Base-by-base conservation (phyloP, 129 eudicot species). In the Flaveria ramosissima region DNA sequence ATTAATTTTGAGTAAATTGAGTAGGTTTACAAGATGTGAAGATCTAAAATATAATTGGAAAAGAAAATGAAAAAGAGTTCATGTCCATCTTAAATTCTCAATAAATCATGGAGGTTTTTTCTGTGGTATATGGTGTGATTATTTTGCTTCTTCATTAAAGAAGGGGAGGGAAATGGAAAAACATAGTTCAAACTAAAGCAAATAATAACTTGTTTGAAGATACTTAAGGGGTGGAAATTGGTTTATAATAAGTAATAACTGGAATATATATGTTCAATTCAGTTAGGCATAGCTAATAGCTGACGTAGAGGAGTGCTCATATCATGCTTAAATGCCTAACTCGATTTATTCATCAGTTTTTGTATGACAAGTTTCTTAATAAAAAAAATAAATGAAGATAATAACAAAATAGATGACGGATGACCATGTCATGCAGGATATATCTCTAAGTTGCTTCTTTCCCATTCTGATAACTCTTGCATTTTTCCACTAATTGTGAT, bases 301-400 rank as follows among this genome's bases (percentile, higher is more conserved):
- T 23, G 12, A 57, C 26, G 32, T n/a, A 39, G 77, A 11, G n/a
- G 77, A 57, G 67, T 55, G 15, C 12, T 43, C 56, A 36, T 72
- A 59, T 39, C 56, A 73, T 56, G 43, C 67, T 17, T 36, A 55
- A 63, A 72, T 36, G 53, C 65, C 57, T 59, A 23, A 32, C 50
- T 47, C 51, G 43, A 19, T 41, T 55, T 60, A 8, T 61, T 15
- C 56, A 74, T 20, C 16, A 55, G 9, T 16, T 51, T 7, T 21
- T 48, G 19, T 36, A 27, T 63, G 46, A 66, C 24, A 66, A 19
- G 23, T 39, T 62, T 77, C 61, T 74, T 69, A 53, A 10, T 20
- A 55, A 47, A n/a, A 53, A 53, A 42, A 43, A 16, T 57, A 68
- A 77, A 56, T 77, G 76, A 68, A 42, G 17, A 77, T 41, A 24